phyloP scores from a whole-genome alignment of 192 early-diverging fungal genomes.

The Cetraspora pellucida region DNA sequence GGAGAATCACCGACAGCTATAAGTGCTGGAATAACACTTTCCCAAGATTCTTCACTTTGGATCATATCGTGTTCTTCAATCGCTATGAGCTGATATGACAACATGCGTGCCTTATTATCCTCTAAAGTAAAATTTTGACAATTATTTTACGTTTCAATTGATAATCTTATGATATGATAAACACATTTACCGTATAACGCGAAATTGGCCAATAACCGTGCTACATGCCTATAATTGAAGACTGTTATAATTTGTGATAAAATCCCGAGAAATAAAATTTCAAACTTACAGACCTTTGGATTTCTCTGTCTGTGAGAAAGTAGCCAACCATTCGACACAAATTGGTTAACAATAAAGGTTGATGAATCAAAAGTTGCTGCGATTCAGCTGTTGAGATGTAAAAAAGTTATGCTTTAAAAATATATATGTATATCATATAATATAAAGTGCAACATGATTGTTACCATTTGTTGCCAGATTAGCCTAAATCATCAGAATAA shows the following conservation, averaged over 20 bases:
- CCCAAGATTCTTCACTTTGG: not conserved
- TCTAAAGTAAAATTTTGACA: not conserved
- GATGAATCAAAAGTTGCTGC: slow-evolving; percentile 53
- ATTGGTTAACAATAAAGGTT: slow-evolving; percentile 47
- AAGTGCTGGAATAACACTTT: slow-evolving; percentile 40
- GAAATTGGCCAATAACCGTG: slow-evolving; percentile 56
- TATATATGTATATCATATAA: not conserved
- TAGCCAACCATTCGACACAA: slow-evolving; percentile 47
- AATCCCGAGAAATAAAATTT: not conserved
- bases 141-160: not conserved
- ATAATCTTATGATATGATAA: not conserved
- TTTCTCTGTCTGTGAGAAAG: slow-evolving; percentile 49
- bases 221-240: slow-evolving; percentile 47
- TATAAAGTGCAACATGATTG: slow-evolving; percentile 1
- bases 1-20: slow-evolving; percentile 42
- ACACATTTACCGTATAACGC: slow-evolving; percentile 51
- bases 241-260: too few relatives aligned
- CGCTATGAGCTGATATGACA: not conserved
- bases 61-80: slow-evolving; percentile 32
- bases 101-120: not conserved
- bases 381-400: slow-evolving; percentile 40
- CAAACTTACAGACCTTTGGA: slow-evolving; percentile 44
- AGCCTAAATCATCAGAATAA: slow-evolving; percentile 36
- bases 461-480: slow-evolving; percentile 62
- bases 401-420: not conserved